These are phyloP conservation scores for Populus ilicifolia DNA, from an alignment of 345 rosid species.

Conservation along the genomic window DNA sequence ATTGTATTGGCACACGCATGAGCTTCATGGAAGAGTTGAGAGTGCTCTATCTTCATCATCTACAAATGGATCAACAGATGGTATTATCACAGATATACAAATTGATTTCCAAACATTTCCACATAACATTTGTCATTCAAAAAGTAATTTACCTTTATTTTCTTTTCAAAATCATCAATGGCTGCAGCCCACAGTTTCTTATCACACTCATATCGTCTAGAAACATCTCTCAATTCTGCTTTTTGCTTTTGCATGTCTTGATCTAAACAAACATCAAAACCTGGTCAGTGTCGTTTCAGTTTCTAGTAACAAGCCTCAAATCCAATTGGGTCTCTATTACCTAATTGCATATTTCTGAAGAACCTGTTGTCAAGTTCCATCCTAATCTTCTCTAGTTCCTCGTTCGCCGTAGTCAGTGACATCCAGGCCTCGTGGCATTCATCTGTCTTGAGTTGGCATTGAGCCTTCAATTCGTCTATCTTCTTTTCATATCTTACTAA, in stretches of 20 bases:
- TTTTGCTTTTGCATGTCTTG: constrained; percentile 26
- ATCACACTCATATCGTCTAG: constrained; percentile 26
- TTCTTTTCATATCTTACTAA: constrained; percentile 14
- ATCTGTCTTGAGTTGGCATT: constrained; percentile 17
- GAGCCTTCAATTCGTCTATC: constrained; percentile 15
- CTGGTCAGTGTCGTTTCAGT: not conserved
- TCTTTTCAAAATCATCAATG: constrained; percentile 20
- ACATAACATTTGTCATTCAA: not conserved
- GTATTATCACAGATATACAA: not conserved
- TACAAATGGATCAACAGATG: not conserved
- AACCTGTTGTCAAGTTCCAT: constrained; percentile 16
- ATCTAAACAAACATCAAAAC: constrained; percentile 18
- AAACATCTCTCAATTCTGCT: constrained; percentile 22
- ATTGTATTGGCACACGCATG: constrained; percentile 7
- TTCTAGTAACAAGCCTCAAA: not conserved
- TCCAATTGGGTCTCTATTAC: not conserved
- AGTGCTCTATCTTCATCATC: constrained; percentile 15
- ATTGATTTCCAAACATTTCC: not conserved
- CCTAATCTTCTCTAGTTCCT: constrained; percentile 14
- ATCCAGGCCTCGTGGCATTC: constrained; percentile 30
- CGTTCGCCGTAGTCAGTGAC: constrained; percentile 19
- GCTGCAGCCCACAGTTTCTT: constrained; percentile 28
- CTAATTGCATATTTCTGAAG: constrained; percentile 17
- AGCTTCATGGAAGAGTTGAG: constrained; percentile 15
- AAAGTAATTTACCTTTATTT: constrained; percentile 27